These are phyloP conservation scores for Drosera spatulata DNA, from an alignment of 179 eudicot genomes.

Conservation along the genomic window DNA sequence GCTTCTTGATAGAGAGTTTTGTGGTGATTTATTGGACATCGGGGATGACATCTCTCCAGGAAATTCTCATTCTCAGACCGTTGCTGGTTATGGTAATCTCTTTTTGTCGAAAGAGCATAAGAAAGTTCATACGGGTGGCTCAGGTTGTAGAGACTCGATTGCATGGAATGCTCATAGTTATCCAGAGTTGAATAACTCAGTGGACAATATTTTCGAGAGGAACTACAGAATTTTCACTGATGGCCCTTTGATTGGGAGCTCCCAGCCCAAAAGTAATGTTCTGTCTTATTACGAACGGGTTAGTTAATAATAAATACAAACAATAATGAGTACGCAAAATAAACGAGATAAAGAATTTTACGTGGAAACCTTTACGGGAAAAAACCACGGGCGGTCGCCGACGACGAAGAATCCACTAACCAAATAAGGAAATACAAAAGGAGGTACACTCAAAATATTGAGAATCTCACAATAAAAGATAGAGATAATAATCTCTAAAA, in stretches of 20 bases:
- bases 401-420: too few species aligned
- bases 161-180: conserved; percentile 21
- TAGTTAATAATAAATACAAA: too few species aligned
- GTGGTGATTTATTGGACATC: conserved; percentile 49
- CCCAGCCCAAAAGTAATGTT: conserved; percentile 17
- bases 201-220: conserved; percentile 9
- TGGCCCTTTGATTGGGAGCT: conserved; percentile 52
- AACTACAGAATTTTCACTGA: conserved; percentile 28
- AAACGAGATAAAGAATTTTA: too few species aligned
- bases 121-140: conserved; percentile 54
- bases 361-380: too few species aligned
- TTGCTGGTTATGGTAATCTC: conserved; percentile 12
- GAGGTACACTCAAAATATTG: too few species aligned
- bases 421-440: too few species aligned
- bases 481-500: too few species aligned
- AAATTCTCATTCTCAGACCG: conserved; percentile 9
- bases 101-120: conserved; percentile 37
- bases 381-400: too few species aligned
- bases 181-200: conserved; percentile 19
- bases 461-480: too few species aligned
- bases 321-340: too few species aligned
- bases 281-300: too few species aligned
- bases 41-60: conserved; percentile 17
- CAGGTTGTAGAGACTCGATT: conserved; percentile 13
- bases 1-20: conserved; percentile 21